Base-by-base conservation (phyloP, 1,284 basidiomycete species). In the Acaromyces ingoldii region DNA sequence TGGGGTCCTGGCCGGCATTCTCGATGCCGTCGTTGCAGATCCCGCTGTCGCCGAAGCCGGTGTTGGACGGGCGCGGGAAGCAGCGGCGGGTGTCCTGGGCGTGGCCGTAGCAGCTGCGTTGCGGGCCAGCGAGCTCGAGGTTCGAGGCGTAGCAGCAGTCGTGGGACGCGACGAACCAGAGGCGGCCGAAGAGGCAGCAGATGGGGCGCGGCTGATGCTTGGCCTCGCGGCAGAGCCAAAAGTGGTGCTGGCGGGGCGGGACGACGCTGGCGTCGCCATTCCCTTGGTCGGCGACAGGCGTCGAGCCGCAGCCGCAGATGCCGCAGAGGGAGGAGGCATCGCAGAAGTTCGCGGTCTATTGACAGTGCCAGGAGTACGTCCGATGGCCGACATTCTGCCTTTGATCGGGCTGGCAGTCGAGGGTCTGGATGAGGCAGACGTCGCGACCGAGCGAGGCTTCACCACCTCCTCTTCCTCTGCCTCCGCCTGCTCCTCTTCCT, bases 401-500 rank as follows among this genome's bases (percentile, higher is more conserved):
- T n/a, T n/a, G n/a, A n/a, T n/a, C n/a, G n/a, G n/a, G n/a, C n/a
- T n/a, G n/a, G n/a, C n/a, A n/a, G n/a, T n/a, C n/a, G 36, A 22
- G 24, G 36, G 17, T 37, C 36, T 37, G 36, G 36, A 4, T 17
- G 24, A 17, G 24, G 36, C 36, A 4, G 25, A n/a, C 4, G 42
- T 28, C 5, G 42, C 17, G 33, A 34, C 33, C 13, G 13, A 34
- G 33, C 13, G 33, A 13, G n/a, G 17, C n/a, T 3, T 28, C 26
- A 31, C 42, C 17, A 31, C 42, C 6, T 28, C 17, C 29, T 29
- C 19, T 36, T 50, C 42, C 6, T 49, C 30, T n/a, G n/a, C n/a
- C 7, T 49, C 63, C 21, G 41, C 28, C 42, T 26, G 53, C 44
- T 57, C 63, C 21, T 66, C 58, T 44, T 56, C 60, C 46, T 34